Base-by-base conservation (phyloP, 129 eudicot species). In the Smallanthus sonchifolius region DNA sequence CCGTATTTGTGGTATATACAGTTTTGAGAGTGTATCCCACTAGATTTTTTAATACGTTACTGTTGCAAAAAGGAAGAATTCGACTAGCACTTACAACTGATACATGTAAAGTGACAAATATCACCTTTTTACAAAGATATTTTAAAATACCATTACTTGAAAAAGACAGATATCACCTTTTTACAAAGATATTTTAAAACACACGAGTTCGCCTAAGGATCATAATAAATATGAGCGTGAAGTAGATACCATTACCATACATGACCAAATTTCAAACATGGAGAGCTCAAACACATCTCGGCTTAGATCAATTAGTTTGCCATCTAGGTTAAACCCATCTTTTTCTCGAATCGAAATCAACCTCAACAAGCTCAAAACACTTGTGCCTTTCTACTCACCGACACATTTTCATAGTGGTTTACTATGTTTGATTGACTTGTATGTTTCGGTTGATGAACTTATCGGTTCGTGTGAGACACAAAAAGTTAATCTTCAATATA, bases 271-370 rank as follows among this genome's bases (percentile, higher is more conserved):
- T 35, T 36, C 52, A 32, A 43, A 44, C 11, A 77, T 69, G 75
- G 54, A 35, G 42, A 69, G 3, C 61, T 57, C 70, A 57, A 56
- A 45, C 30, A 77, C 32, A 69, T 35, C 81, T 59, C 75, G 59
- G 0, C 38, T 43, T 56, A 77, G 81, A 77, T 77, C 76, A 57
- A 68, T 4, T 37, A 77, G 81, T 36, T 60, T 77, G 19, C 81
- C 81, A n/a, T 57, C 60, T 42, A 68, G 48, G 39, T 39, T 38
- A 56, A 56, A 63, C 34, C 75, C 69, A 43, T 34, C 75, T 7
- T 77, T 14, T 44, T 16, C 75, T 44, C 52, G 7, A 48, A 69
- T 77, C 30, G 40, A 69, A 77, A 43, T 44, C 52, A 55, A 69
- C 32, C 75, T 69, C 54, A 43, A 15, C 39, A 69, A 57, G 19